phyloP scores from a whole-genome alignment of 371 early-diverging fungal species.

The Coemansia sp. region DNA sequence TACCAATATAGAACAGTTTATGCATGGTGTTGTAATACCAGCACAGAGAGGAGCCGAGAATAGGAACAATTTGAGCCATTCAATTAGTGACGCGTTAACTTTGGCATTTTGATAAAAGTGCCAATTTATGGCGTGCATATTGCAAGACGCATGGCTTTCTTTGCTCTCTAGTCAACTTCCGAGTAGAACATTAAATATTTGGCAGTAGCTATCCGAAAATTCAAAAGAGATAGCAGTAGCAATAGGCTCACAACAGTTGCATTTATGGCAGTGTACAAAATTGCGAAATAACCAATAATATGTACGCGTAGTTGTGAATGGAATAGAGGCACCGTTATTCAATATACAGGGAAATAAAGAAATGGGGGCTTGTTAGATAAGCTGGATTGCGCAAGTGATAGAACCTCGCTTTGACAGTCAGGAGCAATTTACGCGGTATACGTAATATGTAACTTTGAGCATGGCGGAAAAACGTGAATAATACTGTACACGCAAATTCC shows the following conservation, averaged over 20 bases:
- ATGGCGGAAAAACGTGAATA: neutral
- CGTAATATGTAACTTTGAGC: neutral
- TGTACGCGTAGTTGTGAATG: neutral
- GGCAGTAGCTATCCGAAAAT: neutral
- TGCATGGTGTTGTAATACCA: neutral
- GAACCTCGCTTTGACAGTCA: neutral
- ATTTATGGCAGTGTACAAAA: neutral
- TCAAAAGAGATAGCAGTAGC: neutral
- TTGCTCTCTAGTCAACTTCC: neutral
- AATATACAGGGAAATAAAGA: slow-evolving; percentile 2
- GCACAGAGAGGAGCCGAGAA: neutral
- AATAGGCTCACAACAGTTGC: neutral
- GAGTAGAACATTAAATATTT: neutral
- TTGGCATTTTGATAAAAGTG: neutral
- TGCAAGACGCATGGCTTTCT: neutral
- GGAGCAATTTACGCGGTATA: neutral
- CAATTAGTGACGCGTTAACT: neutral
- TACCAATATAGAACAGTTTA: neutral
- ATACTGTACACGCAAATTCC: neutral
- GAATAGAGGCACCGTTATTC: neutral
- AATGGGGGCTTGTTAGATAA: neutral
- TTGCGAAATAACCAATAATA: neutral
- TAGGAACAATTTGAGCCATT: neutral
- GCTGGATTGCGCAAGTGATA: neutral
- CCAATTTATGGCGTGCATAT: neutral